A percentile compares a stretch with the other conserved stretches of the same genome.
phyloP scores from a whole-genome alignment of 2,329 filamentous ascomycete genomes.

The Epichloe amarillans region DNA sequence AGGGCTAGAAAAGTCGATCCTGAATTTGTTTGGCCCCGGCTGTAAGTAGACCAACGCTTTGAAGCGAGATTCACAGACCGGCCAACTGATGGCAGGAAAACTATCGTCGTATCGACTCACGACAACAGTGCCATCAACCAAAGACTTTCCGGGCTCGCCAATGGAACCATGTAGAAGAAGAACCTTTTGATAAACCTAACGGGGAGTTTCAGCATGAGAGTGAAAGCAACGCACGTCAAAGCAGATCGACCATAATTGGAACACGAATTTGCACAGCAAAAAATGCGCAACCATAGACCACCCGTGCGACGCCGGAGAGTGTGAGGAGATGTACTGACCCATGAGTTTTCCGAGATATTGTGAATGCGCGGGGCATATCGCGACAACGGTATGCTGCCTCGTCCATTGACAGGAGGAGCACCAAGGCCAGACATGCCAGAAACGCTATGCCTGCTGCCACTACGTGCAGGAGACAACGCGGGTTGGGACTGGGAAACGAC shows the following conservation, averaged over 20 bases:
- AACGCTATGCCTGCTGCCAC: constrained; percentile 48
- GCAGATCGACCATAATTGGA: not conserved
- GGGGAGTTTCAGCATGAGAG: constrained; percentile 10
- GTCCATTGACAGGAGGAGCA: constrained; percentile 39
- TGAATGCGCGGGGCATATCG: constrained; percentile 68
- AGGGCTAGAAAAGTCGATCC: constrained; percentile 76
- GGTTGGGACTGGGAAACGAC: constrained; percentile 20
- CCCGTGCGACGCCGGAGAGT: not conserved
- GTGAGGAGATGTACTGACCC: constrained; percentile 44
- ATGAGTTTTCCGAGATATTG: constrained; percentile 69
- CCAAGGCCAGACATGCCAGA: constrained; percentile 50
- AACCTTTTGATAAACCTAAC: constrained; percentile 84
- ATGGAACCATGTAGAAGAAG: constrained; percentile 71
- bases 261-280: not conserved
- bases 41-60: constrained; percentile 84
- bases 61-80: constrained; percentile 79
- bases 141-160: constrained; percentile 53
- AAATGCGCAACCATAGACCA: not conserved
- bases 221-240: not conserved
- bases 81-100: constrained; percentile 76
- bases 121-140: constrained; percentile 66
- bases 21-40: constrained; percentile 77
- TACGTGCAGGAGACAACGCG: constrained; percentile 22
- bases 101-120: constrained; percentile 72
- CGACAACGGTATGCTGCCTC: constrained; percentile 48